Conservation (phyloP, 345 rosid species). For the Gynandropsis gynandra region DNA sequence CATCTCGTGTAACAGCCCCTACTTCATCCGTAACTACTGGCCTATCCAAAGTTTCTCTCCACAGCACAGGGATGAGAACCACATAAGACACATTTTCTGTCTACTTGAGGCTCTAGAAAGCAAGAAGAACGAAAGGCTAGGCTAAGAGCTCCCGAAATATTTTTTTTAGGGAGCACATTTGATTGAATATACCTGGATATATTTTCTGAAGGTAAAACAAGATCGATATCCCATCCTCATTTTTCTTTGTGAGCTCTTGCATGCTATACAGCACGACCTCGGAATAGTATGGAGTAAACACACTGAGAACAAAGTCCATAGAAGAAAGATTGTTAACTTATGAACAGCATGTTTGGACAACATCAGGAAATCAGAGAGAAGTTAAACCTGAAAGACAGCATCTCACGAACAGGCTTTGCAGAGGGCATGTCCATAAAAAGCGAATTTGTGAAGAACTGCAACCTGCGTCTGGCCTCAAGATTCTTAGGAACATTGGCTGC, state of each 20-base stretch:
- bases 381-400: constrained; percentile 76
- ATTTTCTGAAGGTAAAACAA: constrained; percentile 98
- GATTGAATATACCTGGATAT: constrained; percentile 64
- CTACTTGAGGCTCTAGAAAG: neutral
- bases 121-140: constrained; percentile 14
- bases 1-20: too few relatives aligned
- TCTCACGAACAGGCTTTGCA: constrained; percentile 67
- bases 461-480: constrained; percentile 91
- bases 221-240: constrained; percentile 94
- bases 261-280: constrained; percentile 92
- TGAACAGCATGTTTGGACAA: constrained; percentile 10
- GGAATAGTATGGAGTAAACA: constrained; percentile 95
- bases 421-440: constrained; percentile 85
- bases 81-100: neutral
- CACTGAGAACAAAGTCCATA: constrained; percentile 45
- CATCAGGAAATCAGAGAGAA: constrained; percentile 14
- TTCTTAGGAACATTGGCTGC: constrained; percentile 82
- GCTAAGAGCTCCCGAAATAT: constrained; percentile 5
- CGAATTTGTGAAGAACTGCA: constrained; percentile 86
- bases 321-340: constrained; percentile 21
- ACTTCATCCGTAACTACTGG: too few relatives aligned
- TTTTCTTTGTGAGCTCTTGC: constrained; percentile 77
- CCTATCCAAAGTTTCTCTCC: too few relatives aligned
- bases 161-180: constrained; percentile 5
- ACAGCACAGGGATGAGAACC: constrained; percentile 7